Percentiles rank a stretch among this genome's conserved stretches.
These are phyloP conservation scores for Exophiala oligosperma DNA, from an alignment of 2,329 filamentous ascomycete genomes.

Conservation along the genomic window DNA sequence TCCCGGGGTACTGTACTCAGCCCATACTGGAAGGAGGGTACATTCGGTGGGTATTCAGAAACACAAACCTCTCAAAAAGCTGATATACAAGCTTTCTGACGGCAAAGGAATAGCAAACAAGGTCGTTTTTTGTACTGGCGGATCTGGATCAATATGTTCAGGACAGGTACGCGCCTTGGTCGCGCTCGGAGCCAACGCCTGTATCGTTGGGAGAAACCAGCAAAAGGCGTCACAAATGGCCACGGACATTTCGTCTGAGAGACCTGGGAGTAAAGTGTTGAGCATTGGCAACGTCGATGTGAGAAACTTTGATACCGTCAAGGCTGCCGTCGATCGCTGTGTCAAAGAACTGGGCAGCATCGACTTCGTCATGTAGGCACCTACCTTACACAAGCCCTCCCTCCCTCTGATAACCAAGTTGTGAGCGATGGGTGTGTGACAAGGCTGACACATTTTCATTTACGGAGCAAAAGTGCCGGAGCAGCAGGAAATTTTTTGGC, in stretches of 20 bases:
- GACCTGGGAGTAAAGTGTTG: constrained; percentile 66
- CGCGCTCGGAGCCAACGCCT: constrained; percentile 84
- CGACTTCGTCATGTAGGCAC: constrained; percentile 81
- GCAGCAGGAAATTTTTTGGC: constrained; percentile 20
- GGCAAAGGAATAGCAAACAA: constrained; percentile 51
- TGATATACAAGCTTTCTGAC: constrained; percentile 38
- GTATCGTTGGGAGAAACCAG: constrained; percentile 84
- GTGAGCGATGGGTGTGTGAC: not conserved
- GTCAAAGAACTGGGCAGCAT: constrained; percentile 79
- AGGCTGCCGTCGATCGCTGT: constrained; percentile 74
- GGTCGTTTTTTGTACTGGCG: constrained; percentile 92
- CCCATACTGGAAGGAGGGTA: constrained; percentile 70
- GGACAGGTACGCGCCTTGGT: constrained; percentile 90
- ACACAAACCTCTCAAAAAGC: constrained; percentile 34
- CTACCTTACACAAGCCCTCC: not conserved
- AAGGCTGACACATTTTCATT: not conserved
- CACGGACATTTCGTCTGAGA: constrained; percentile 72
- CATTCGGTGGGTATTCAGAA: constrained; percentile 54
- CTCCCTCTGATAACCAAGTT: not conserved
- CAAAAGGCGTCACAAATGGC: constrained; percentile 82
- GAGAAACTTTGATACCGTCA: constrained; percentile 66
- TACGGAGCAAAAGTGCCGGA: constrained; percentile 8
- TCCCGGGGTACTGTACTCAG: too few relatives aligned
- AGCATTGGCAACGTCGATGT: constrained; percentile 77
- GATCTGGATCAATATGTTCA: constrained; percentile 88